Conservation (phyloP, 2,329 filamentous ascomycete species). For the Amylocarpus encephaloides region DNA sequence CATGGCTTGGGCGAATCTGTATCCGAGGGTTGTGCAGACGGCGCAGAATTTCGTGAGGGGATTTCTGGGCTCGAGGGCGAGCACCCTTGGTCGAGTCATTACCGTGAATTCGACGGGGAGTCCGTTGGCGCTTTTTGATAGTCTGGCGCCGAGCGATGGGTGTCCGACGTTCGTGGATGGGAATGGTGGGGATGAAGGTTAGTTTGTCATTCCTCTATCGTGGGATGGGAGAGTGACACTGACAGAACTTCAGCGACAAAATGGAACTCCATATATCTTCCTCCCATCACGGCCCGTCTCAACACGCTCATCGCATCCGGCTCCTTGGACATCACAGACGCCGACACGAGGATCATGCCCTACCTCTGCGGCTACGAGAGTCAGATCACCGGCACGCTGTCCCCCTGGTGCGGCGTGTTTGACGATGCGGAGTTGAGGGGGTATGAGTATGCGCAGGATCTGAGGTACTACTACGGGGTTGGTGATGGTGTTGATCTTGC, state of each 20-base stretch:
- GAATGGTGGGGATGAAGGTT: conserved; percentile 39
- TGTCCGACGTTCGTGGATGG: conserved; percentile 53
- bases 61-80: conserved; percentile 51
- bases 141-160: conserved; percentile 55
- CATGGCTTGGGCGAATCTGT: conserved; percentile 59
- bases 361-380: conserved; percentile 68
- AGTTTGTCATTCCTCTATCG: background rate
- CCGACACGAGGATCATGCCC: conserved; percentile 52
- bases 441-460: conserved; percentile 63
- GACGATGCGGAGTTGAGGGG: conserved; percentile 53
- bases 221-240: background rate
- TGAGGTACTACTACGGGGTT: conserved; percentile 61
- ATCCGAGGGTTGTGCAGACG: conserved; percentile 56
- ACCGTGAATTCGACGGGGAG: conserved; percentile 51
- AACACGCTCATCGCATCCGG: conserved; percentile 45
- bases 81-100: conserved; percentile 48
- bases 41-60: conserved; percentile 55
- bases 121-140: conserved; percentile 49
- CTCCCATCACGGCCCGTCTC: conserved; percentile 47
- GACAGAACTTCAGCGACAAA: conserved; percentile 28
- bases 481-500: conserved; percentile 51
- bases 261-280: conserved; percentile 48
- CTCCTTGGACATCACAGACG: conserved; percentile 45
- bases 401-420: conserved; percentile 57
- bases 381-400: conserved; percentile 56